A percentile compares a stretch with the other conserved stretches of the same genome.
phyloP scores from a whole-genome alignment of 371 early-diverging fungal genomes.

The Mucor mucedo region DNA sequence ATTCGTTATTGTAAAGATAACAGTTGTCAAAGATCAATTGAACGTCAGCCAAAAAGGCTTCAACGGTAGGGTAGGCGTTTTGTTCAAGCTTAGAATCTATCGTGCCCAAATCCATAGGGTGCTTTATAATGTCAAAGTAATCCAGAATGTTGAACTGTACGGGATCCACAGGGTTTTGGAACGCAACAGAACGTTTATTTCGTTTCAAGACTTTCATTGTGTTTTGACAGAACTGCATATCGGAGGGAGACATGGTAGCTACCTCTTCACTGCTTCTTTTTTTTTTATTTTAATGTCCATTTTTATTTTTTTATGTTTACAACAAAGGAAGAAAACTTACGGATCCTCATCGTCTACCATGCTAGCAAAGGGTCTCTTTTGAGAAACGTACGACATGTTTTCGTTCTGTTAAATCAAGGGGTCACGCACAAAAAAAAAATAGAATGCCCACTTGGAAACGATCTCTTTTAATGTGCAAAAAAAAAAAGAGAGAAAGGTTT shows the following conservation, averaged over 20 bases:
- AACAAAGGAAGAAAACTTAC: conserved; percentile 6
- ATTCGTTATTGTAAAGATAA: conserved; percentile 75
- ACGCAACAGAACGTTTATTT: conserved; percentile 73
- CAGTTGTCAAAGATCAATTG: conserved; percentile 62
- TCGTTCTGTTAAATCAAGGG: not conserved
- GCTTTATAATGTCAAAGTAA: conserved; percentile 86
- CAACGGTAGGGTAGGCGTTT: conserved; percentile 48
- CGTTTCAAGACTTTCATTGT: conserved; percentile 64
- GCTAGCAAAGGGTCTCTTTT: conserved; percentile 31
- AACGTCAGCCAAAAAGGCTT: conserved; percentile 52
- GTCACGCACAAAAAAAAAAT: not conserved
- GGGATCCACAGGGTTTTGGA: conserved; percentile 67
- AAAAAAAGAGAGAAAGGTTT: not conserved
- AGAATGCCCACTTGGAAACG: too few species aligned
- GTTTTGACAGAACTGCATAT: conserved; percentile 30
- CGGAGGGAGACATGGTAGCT: conserved; percentile 14
- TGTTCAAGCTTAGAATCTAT: conserved; percentile 73
- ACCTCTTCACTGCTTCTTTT: too few species aligned
- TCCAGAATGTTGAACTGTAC: conserved; percentile 57
- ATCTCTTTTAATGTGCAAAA: not conserved
- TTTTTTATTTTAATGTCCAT: not conserved
- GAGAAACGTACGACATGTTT: conserved; percentile 29
- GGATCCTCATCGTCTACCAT: conserved; percentile 18
- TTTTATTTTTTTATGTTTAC: not conserved
- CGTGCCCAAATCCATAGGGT: conserved; percentile 98